Evolutionary conservation across 345 rosid genomes (phyloP), one percentile per base, ranked within the genome.

Genomic region (Salix suchowensis): DNA sequence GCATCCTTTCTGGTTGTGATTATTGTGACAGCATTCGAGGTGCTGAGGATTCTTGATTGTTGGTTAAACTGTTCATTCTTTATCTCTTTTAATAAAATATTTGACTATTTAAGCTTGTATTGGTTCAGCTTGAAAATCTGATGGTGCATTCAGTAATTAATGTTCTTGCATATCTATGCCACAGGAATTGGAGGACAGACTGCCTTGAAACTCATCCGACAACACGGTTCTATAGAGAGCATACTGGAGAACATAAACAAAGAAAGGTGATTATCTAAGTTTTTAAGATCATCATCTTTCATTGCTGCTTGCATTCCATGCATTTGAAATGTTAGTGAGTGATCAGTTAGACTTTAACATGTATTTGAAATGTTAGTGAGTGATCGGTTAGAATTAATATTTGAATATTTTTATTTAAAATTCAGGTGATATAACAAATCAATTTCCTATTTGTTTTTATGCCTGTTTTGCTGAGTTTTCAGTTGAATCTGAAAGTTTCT

Each of bases 1-100:
- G 99, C 81, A 93, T 96, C 79, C 94, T 96, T 71, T 96, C 97
- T 40, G 99, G 99, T 78, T 92, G 97, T 82, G 99, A 96, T 85
- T 96, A 96, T 75, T 96, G 99, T 83, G 97, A 96, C 74, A 93
- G 92, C 86, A 93, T 96, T 78, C 88, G 86, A 83, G 97, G 98
- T 95, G 87, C 52, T 65, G 14, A 42, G 13, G 26, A 37, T 39
- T 37, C 54, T 65, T 18, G 32, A 37, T 62, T 68, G 16, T n/a
- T 11, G 52, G n/a, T n/a, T 68, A 13, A n/a, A 23, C 50, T 32
- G 21, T 5, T 46, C 10, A 3, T 21, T 65, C 26, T 21, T 34
- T 14, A 34, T 32, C 40, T 12, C 19, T 52, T n/a, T 48, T 46
- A 11, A 18, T 37, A 19, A 24, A 40, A 36, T 21, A 19, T 13